phyloP scores from a whole-genome alignment of 2,329 filamentous ascomycete species.

The Lasiodiplodia sp. region DNA sequence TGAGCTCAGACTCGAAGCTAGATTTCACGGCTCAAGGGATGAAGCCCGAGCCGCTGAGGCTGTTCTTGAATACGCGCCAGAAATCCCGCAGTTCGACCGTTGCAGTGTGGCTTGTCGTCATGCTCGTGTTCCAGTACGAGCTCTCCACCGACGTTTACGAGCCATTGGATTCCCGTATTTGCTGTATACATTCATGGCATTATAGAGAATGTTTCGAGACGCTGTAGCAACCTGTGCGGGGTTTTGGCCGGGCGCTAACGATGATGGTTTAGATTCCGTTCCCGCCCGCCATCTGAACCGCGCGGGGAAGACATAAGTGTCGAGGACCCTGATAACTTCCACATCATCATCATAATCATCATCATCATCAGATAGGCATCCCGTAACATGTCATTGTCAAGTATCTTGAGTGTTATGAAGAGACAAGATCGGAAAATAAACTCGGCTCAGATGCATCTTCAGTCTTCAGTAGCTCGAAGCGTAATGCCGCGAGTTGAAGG shows the following conservation, averaged over 20 bases:
- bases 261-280: constrained; percentile 10
- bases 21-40: neutral
- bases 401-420: too few species aligned
- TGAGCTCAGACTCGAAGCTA: neutral
- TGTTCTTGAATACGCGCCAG: neutral
- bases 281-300: neutral
- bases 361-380: too few species aligned
- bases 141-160: neutral
- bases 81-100: neutral
- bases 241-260: constrained; percentile 3
- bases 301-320: neutral
- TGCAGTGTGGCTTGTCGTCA: neutral
- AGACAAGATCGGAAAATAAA: too few species aligned
- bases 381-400: too few species aligned
- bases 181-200: neutral
- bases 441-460: too few species aligned
- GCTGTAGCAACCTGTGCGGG: neutral
- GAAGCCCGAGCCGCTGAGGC: neutral
- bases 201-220: neutral
- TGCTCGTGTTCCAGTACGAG: neutral
- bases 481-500: neutral
- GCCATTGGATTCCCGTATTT: neutral
- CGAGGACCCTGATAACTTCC: neutral
- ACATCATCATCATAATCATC: too few species aligned
- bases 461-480: neutral